A percentile compares a stretch with the other conserved stretches of the same genome.
Conservation (phyloP, 768 basidiomycete genomes). For the Saitozyma sp. region DNA sequence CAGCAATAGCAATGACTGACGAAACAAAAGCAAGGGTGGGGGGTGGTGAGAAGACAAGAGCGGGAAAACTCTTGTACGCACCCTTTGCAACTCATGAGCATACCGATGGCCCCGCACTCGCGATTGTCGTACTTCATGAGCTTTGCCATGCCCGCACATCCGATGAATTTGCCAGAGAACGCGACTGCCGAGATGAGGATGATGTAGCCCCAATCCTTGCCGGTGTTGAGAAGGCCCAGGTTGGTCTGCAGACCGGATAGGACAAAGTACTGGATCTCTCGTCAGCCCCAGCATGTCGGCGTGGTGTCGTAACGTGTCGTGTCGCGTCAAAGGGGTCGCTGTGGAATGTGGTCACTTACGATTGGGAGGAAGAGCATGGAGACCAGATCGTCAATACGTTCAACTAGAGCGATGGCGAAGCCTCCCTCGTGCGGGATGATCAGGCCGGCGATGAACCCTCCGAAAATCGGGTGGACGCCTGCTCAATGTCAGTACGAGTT, state of each 20-base stretch:
- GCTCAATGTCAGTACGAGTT: conserved; percentile 5
- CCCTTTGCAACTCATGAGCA: conserved; percentile 90
- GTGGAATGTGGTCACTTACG: conserved; percentile 55
- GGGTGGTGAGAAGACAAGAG: background rate
- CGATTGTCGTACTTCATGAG: conserved; percentile 66
- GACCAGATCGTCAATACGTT: conserved; percentile 86
- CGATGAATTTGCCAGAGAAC: conserved; percentile 75
- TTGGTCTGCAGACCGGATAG: conserved; percentile 81
- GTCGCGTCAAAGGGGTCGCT: background rate
- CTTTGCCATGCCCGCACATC: conserved; percentile 65
- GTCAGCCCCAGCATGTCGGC: conserved; percentile 3
- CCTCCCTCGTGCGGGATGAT: conserved; percentile 81
- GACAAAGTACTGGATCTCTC: conserved; percentile 72
- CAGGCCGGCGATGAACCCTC: conserved; percentile 78
- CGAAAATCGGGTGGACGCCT: conserved; percentile 59
- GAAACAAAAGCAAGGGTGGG: background rate
- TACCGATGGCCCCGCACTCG: conserved; percentile 80
- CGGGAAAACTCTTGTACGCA: conserved; percentile 46
- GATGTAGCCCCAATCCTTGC: conserved; percentile 77
- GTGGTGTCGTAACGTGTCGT: background rate
- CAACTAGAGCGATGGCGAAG: conserved; percentile 73
- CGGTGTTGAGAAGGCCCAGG: conserved; percentile 71
- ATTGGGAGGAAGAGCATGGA: conserved; percentile 72
- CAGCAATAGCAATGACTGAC: too few relatives aligned
- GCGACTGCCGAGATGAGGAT: conserved; percentile 72